Percentiles rank a stretch among this genome's conserved stretches.
Evolutionary conservation across 2,329 filamentous ascomycete genomes (phyloP).

Genomic region (Xylaria hypoxylon): DNA sequence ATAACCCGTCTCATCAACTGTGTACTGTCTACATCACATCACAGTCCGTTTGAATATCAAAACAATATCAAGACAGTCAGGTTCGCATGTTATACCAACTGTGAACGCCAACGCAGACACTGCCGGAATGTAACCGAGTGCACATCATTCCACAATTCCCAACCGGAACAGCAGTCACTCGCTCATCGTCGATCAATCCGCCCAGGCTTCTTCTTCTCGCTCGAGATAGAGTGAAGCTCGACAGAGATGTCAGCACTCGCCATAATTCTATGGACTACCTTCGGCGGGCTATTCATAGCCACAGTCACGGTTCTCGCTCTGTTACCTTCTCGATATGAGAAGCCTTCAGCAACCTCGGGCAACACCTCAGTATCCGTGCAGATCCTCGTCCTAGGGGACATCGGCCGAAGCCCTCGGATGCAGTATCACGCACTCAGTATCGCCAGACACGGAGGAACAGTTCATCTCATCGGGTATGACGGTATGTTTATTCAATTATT

Average conservation of each 20-base stretch:
- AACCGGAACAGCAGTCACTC: background rate
- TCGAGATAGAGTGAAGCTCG: background rate
- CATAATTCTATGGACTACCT: conserved; percentile 45
- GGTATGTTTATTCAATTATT: conserved; percentile 61
- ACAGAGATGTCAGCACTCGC: conserved; percentile 44
- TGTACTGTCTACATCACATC: too few species aligned
- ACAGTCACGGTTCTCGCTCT: conserved; percentile 50
- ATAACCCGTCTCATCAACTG: background rate
- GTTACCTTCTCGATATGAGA: conserved; percentile 54
- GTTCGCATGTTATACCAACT: background rate
- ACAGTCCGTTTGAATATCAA: background rate
- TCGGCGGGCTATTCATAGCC: conserved; percentile 47
- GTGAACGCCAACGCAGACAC: background rate
- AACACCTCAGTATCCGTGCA: conserved; percentile 65
- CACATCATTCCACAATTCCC: background rate
- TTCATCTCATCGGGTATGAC: conserved; percentile 89
- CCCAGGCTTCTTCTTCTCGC: background rate
- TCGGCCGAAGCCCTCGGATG: conserved; percentile 96
- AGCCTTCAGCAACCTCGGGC: conserved; percentile 48
- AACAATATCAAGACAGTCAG: background rate
- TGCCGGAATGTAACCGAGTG: conserved; percentile 8
- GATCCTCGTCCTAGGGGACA: conserved; percentile 92
- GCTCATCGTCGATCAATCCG: background rate
- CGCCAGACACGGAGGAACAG: conserved; percentile 80
- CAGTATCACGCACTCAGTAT: conserved; percentile 97